Percentiles rank a stretch among this genome's conserved stretches.
Evolutionary conservation across 306 rosid species (phyloP).

Genomic region (Prunus persica): DNA sequence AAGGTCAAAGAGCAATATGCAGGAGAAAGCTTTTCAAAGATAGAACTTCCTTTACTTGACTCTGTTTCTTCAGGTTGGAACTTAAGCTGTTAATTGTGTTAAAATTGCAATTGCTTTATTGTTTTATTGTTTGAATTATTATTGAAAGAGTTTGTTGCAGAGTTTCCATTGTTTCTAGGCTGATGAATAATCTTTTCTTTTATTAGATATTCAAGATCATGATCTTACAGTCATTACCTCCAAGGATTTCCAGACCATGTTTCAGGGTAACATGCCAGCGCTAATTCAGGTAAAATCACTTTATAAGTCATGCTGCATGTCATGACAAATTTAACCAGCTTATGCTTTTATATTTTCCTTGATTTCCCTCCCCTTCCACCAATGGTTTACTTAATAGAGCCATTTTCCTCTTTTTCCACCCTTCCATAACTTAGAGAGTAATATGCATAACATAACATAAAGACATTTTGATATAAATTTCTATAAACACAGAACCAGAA

Average conservation of each 20-base stretch:
- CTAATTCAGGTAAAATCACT: slow-evolving; percentile 57
- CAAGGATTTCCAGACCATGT: slow-evolving; percentile 50
- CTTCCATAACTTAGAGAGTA: not conserved
- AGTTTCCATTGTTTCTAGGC: slow-evolving; percentile 3
- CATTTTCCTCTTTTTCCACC: not conserved
- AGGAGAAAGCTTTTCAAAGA: slow-evolving; percentile 48
- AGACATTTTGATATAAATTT: not conserved
- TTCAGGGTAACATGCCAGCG: slow-evolving; percentile 56
- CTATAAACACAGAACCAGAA: not conserved
- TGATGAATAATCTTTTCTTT: slow-evolving; percentile 25
- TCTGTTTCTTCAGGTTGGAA: slow-evolving; percentile 46
- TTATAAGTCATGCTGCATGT: slow-evolving; percentile 17
- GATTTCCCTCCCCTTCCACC: not conserved
- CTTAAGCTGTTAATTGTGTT: slow-evolving; percentile 5
- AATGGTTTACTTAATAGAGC: not conserved
- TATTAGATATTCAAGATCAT: slow-evolving; percentile 51
- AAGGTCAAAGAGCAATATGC: slow-evolving; percentile 51
- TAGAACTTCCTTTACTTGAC: slow-evolving; percentile 61
- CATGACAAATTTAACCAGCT: not conserved
- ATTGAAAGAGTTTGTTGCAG: not conserved
- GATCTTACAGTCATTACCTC: slow-evolving; percentile 43
- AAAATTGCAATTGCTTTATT: not conserved
- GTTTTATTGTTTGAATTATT: not conserved
- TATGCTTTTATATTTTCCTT: not conserved
- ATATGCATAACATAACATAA: not conserved